Conservation (phyloP, 768 basidiomycete genomes). For the Tephrocybe sp. region DNA sequence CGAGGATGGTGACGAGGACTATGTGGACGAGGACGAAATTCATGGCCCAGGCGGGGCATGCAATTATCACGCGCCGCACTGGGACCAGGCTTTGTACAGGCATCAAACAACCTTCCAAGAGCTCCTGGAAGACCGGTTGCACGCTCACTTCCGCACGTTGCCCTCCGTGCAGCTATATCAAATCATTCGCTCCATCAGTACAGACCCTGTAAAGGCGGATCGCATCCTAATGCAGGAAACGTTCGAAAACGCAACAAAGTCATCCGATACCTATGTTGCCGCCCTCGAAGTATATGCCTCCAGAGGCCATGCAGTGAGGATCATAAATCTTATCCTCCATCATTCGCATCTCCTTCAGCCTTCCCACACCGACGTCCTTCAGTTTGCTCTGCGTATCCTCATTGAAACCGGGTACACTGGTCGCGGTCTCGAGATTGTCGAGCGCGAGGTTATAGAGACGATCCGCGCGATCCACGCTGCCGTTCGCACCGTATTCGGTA, state of each 20-base stretch:
- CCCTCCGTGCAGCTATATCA: constrained; percentile 48
- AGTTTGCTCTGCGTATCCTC: constrained; percentile 40
- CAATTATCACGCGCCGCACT: constrained; percentile 46
- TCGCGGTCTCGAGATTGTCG: constrained; percentile 40
- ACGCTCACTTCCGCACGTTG: constrained; percentile 43
- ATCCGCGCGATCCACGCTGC: constrained; percentile 38
- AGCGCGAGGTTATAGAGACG: constrained; percentile 51
- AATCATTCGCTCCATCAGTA: constrained; percentile 37
- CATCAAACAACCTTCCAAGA: constrained; percentile 39
- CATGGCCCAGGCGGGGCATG: constrained; percentile 21
- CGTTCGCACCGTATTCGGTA: constrained; percentile 43
- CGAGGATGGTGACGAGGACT: constrained; percentile 24
- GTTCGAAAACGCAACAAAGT: constrained; percentile 39
- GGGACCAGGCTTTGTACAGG: constrained; percentile 40
- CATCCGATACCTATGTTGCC: constrained; percentile 49
- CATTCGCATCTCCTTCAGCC: constrained; percentile 60
- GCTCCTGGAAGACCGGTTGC: constrained; percentile 43
- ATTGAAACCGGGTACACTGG: constrained; percentile 24
- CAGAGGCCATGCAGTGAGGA: constrained; percentile 28
- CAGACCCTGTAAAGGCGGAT: constrained; percentile 29
- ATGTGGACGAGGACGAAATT: constrained; percentile 27
- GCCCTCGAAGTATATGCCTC: constrained; percentile 51
- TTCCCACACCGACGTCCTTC: constrained; percentile 46
- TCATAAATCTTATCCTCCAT: constrained; percentile 40
- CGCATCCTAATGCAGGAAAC: constrained; percentile 31